Evolutionary conservation across 1,284 basidiomycete genomes (phyloP), one percentile per base, ranked within the genome.

Genomic region (Cystobasidium slooffiae): DNA sequence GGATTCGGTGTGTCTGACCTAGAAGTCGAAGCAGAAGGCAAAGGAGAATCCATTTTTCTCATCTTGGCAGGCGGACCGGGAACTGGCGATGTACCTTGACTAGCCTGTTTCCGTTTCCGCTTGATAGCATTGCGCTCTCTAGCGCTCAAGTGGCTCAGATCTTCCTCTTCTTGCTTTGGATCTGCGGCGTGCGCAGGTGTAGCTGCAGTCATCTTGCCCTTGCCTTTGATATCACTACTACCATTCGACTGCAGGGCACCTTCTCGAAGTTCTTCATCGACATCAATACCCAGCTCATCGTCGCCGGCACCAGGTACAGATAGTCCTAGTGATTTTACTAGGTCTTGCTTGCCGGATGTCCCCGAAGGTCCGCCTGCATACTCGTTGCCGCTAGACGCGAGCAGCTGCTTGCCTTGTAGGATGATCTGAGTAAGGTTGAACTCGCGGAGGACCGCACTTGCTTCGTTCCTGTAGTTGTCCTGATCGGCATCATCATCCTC

Each of bases 41-140:
- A n/a, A 66, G 44, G 37, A 2, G 78, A 74, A 14, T 79, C 74
- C 6, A 78, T 41, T 22, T 76, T 73, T 31, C 78, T 49, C 16
- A 76, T 22, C 41, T 77, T 74, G 59, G 76, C 66, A 6, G 80
- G 78, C 1, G 77, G 65, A 10, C 76, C 76, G 1, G 77, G 49
- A 3, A 62, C 74, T 5, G 72, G 68, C 2, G 75, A 58, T 10
- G 76, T 89, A 1, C 89, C 90, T 49, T 86, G 84, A 78, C 90
- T 92, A n/a, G 93, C 92, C 16, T 88, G 85, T 80, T 96, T 97
- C 64, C 93, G 88, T 80, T 96, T 96, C 20, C 94, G 87, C 81
- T 97, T 97, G 46, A 96, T 85, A 59, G 93, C 87, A 81, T 96
- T 97, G 46, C 91, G 88, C 81, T 97, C 94, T 62, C 94, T 87